Conservation (phyloP, 345 rosid species). For the Tarenaya hassleriana region DNA sequence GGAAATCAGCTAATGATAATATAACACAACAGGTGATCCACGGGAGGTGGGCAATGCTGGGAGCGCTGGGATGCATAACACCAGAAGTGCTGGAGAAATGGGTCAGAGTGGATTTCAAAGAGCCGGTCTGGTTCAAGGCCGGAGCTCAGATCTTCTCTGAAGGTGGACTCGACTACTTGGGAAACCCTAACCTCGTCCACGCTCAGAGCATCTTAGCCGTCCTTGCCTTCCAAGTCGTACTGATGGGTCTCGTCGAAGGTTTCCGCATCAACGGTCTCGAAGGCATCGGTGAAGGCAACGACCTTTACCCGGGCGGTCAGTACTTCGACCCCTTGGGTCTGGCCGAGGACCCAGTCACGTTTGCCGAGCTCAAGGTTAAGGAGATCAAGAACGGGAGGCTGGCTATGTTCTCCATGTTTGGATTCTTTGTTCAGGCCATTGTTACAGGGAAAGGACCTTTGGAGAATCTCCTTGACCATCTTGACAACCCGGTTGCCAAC, state of each 20-base stretch:
- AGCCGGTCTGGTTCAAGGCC: slow-evolving; percentile 48
- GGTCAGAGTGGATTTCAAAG: slow-evolving; percentile 47
- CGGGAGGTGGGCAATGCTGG: too few relatives aligned
- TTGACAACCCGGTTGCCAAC: slow-evolving; percentile 45
- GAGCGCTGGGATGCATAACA: too few relatives aligned
- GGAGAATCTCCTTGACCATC: slow-evolving; percentile 37
- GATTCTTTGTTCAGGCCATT: slow-evolving; percentile 48
- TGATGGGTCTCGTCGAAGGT: slow-evolving; percentile 45
- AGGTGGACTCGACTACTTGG: slow-evolving; percentile 40
- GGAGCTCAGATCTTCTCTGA: slow-evolving; percentile 42
- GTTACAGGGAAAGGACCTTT: slow-evolving; percentile 43
- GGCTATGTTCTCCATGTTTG: slow-evolving; percentile 48
- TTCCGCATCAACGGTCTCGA: slow-evolving; percentile 45
- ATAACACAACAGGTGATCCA: too few relatives aligned
- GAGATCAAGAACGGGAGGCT: slow-evolving; percentile 43
- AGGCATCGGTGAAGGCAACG: slow-evolving; percentile 47
- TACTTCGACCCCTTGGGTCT: slow-evolving; percentile 47
- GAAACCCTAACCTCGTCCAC: slow-evolving; percentile 42
- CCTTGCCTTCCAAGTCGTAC: slow-evolving; percentile 38
- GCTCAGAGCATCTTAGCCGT: slow-evolving; percentile 47
- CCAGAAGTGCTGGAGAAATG: too few relatives aligned
- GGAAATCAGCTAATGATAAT: too few relatives aligned
- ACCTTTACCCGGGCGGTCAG: slow-evolving; percentile 46
- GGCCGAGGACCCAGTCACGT: slow-evolving; percentile 44
- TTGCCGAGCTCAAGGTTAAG: slow-evolving; percentile 41